phyloP scores from a whole-genome alignment of 2,329 filamentous ascomycete species.

The Fusarium acutatum region DNA sequence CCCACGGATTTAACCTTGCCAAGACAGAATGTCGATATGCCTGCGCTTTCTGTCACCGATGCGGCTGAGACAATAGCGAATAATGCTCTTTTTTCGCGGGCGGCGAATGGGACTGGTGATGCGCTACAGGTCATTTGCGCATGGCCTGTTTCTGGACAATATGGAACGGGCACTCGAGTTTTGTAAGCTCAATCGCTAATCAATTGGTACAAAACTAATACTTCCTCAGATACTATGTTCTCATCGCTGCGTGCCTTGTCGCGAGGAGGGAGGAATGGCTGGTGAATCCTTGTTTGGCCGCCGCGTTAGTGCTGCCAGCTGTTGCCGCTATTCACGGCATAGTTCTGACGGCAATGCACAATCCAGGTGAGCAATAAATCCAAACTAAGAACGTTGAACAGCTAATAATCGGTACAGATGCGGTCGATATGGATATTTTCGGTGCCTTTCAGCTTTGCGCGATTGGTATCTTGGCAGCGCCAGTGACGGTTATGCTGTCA shows the following conservation, averaged over 20 bases:
- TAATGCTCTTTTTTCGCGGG: neutral
- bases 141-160: constrained; percentile 66
- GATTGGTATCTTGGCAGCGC: constrained; percentile 71
- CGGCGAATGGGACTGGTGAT: neutral
- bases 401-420: constrained; percentile 50
- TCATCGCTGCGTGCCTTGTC: constrained; percentile 69
- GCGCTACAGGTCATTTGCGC: constrained; percentile 60
- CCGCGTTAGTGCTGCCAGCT: constrained; percentile 68
- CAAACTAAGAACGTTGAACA: rapidly evolving
- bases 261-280: constrained; percentile 70
- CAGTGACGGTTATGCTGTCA: constrained; percentile 68
- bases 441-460: constrained; percentile 74
- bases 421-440: constrained; percentile 73
- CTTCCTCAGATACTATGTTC: constrained; percentile 65
- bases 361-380: constrained; percentile 56
- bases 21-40: constrained; percentile 19
- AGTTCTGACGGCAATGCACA: constrained; percentile 66
- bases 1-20: neutral
- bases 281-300: constrained; percentile 69
- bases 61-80: neutral
- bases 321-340: constrained; percentile 71
- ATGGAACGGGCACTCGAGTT: constrained; percentile 62
- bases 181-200: constrained; percentile 49
- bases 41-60: neutral
- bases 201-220: neutral